Evolutionary conservation across 2,329 filamentous ascomycete species (phyloP).

Genomic region (Ceratocystis smalleyi): DNA sequence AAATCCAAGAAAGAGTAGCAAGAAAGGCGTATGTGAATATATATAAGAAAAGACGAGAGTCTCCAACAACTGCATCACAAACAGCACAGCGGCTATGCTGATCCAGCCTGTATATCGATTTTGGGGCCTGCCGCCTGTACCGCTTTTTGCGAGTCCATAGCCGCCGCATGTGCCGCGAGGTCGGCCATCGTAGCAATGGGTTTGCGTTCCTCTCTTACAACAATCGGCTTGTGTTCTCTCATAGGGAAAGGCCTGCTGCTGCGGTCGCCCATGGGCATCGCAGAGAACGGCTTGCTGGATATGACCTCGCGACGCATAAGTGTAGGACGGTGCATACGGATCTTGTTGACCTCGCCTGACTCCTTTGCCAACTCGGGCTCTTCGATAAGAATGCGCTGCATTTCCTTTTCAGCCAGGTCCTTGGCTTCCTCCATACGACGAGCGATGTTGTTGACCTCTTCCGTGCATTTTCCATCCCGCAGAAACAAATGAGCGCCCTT

Average conservation of each 20-base stretch:
- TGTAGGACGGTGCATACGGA: conserved; percentile 36
- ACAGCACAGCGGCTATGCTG: background rate
- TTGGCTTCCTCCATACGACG: conserved; percentile 48
- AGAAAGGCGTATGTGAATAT: background rate
- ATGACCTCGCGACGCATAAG: conserved; percentile 35
- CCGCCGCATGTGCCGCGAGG: background rate
- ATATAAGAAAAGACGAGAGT: background rate
- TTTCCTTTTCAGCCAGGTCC: conserved; percentile 43
- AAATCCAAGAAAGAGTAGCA: conserved; percentile 11
- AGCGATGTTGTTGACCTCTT: conserved; percentile 57
- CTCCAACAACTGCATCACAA: background rate
- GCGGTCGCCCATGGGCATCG: background rate
- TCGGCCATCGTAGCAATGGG: conserved; percentile 8
- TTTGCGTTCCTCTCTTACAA: background rate
- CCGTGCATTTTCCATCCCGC: conserved; percentile 70
- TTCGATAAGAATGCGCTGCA: conserved; percentile 39
- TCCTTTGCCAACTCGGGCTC: conserved; percentile 32
- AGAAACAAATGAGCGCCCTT: conserved; percentile 77
- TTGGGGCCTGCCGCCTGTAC: background rate
- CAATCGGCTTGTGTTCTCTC: background rate
- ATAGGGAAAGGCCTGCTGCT: background rate
- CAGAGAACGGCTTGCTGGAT: conserved; percentile 18
- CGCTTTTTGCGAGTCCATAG: conserved; percentile 3
- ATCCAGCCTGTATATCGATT: background rate
- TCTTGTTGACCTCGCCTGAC: conserved; percentile 27